Conservation (phyloP, 2,329 filamentous ascomycete species). For the Botryotinia convoluta region DNA sequence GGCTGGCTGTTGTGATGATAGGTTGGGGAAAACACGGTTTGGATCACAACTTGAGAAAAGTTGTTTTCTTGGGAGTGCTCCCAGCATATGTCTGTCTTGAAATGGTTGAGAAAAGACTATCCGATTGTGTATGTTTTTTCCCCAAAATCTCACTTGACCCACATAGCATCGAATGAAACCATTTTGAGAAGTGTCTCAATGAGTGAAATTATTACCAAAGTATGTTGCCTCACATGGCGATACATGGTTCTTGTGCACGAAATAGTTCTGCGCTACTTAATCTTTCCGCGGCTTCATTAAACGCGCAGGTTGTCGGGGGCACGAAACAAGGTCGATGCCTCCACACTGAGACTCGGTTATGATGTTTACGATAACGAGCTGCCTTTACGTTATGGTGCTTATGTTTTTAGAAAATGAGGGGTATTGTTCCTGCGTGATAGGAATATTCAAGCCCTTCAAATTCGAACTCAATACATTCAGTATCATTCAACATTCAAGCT, state of each 20-base stretch:
- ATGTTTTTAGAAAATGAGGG: neutral
- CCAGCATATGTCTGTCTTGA: neutral
- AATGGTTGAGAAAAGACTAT: neutral
- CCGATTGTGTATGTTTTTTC: neutral
- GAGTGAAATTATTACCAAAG: neutral
- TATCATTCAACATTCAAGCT: too few relatives aligned
- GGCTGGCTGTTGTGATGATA: slow-evolving; percentile 7
- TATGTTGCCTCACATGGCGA: neutral
- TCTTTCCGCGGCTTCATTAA: neutral
- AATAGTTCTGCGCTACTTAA: neutral
- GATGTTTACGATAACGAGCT: neutral
- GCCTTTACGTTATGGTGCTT: neutral
- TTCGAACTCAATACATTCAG: neutral
- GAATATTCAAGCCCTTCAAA: neutral
- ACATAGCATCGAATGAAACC: neutral
- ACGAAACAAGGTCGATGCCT: neutral
- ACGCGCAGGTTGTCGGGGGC: too few relatives aligned
- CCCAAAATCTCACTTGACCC: neutral
- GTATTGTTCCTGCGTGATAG: neutral
- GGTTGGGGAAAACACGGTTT: neutral
- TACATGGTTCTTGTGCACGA: neutral
- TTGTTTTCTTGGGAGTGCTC: neutral
- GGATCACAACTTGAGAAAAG: neutral
- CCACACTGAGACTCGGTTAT: neutral
- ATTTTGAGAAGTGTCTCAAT: neutral